Evolutionary conservation across 805 yeast species (phyloP).

Genomic region (Pichia insulana): DNA sequence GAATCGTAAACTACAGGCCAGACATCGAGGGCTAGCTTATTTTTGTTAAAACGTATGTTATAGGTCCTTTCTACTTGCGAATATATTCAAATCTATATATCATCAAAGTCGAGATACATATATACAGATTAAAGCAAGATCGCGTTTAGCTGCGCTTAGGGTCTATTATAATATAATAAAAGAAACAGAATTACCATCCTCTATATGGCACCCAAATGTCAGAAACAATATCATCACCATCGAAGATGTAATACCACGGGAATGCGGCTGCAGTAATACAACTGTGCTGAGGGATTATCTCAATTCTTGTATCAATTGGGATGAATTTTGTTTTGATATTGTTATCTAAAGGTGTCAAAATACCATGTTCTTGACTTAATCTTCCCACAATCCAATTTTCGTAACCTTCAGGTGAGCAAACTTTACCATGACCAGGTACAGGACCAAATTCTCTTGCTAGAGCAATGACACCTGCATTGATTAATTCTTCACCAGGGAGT

Average conservation of each 20-base stretch:
- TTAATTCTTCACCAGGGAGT: constrained; percentile 50
- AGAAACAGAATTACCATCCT: constrained; percentile 21
- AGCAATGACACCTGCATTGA: constrained; percentile 68
- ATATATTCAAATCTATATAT: too few species aligned
- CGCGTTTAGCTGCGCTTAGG: too few species aligned
- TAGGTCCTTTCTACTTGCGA: too few species aligned
- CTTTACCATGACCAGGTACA: constrained; percentile 50
- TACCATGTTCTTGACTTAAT: constrained; percentile 75
- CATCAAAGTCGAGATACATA: too few species aligned
- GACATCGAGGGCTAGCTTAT: too few species aligned
- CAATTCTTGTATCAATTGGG: constrained; percentile 47
- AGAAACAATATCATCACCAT: constrained; percentile 33
- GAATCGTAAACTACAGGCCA: too few species aligned
- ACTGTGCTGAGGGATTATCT: constrained; percentile 58
- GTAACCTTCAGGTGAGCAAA: constrained; percentile 29
- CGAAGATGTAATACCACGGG: constrained; percentile 48
- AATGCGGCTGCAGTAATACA: constrained; percentile 63
- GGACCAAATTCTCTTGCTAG: constrained; percentile 58
- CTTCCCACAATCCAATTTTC: constrained; percentile 55
- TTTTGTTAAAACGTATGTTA: too few species aligned
- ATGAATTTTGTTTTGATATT: constrained; percentile 28
- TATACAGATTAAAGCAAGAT: too few species aligned
- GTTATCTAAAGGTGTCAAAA: constrained; percentile 40
- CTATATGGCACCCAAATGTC: constrained; percentile 20
- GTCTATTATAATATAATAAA: background rate